phyloP scores from a whole-genome alignment of 768 basidiomycete species.

The Mycena rosella region DNA sequence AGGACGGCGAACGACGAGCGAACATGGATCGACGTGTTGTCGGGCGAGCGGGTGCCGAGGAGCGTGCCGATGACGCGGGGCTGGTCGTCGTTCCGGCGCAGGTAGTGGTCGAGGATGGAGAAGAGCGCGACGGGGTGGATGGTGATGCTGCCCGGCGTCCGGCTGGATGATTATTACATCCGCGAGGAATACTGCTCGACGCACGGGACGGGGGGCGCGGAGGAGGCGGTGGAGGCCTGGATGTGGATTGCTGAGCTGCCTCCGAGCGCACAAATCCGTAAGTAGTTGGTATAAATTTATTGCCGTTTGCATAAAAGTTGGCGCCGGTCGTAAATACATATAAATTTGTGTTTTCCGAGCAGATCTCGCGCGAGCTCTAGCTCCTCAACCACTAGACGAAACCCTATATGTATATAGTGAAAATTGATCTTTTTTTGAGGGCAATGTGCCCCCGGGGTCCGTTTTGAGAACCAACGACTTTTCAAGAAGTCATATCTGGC shows the following conservation, averaged over 20 bases:
- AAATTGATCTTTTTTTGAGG: too few species aligned
- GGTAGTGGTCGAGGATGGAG: conserved; percentile 96
- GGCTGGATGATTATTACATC: conserved; percentile 55
- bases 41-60: conserved; percentile 78
- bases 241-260: conserved; percentile 66
- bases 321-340: too few species aligned
- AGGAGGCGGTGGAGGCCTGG: conserved; percentile 49
- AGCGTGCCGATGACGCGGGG: conserved; percentile 96
- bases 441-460: too few species aligned
- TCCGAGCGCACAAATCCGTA: too few species aligned
- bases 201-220: conserved; percentile 55
- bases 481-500: too few species aligned
- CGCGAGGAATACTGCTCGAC: conserved; percentile 32
- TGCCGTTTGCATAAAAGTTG: too few species aligned
- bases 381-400: too few species aligned
- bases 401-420: too few species aligned
- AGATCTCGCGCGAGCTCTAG: too few species aligned
- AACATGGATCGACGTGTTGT: conserved; percentile 76
- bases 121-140: conserved; percentile 95
- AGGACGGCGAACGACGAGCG: conserved; percentile 91
- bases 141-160: conserved; percentile 78
- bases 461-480: too few species aligned
- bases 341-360: too few species aligned
- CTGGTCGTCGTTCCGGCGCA: conserved; percentile 85
- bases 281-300: too few species aligned